Evolutionary conservation across 352 stramenopile genomes (phyloP).

Genomic region (Phytopythium montanum): DNA sequence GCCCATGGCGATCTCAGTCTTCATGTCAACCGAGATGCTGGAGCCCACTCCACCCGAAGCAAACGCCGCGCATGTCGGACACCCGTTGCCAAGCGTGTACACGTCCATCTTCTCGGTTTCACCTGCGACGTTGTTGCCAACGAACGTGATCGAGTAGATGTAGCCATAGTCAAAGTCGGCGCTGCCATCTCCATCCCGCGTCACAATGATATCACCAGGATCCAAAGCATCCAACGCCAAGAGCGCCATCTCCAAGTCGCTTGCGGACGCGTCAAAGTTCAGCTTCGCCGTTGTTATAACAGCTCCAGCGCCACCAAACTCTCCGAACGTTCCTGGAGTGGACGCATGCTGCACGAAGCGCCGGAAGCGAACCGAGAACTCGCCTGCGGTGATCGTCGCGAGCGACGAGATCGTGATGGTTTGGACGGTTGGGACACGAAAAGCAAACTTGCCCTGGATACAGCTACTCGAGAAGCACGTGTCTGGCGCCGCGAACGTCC

Average conservation of each 20-base stretch:
- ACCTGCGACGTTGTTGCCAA: conserved; percentile 65
- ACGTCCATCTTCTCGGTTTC: conserved; percentile 31
- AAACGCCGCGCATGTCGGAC: conserved; percentile 32
- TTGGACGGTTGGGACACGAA: conserved; percentile 70
- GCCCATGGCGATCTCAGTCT: conserved; percentile 49
- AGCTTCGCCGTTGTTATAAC: conserved; percentile 21
- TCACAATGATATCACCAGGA: conserved; percentile 60
- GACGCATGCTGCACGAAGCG: conserved; percentile 21
- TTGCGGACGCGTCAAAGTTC: conserved; percentile 35
- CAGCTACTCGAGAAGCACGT: conserved; percentile 46
- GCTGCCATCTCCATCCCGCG: conserved; percentile 60
- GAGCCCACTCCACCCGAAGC: conserved; percentile 26
- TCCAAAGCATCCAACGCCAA: conserved; percentile 28
- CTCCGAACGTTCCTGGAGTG: conserved; percentile 22
- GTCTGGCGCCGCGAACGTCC: conserved; percentile 39
- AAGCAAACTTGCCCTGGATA: conserved; percentile 50
- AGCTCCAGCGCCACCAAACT: conserved; percentile 15
- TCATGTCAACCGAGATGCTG: conserved; percentile 28
- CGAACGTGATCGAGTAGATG: conserved; percentile 71
- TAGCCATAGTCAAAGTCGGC: conserved; percentile 59
- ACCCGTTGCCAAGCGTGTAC: background rate
- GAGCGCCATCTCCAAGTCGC: conserved; percentile 27
- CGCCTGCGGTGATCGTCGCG: conserved; percentile 48
- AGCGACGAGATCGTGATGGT: conserved; percentile 53
- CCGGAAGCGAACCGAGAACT: conserved; percentile 42